These are phyloP conservation scores for Pezizomycotina sp. DNA, from an alignment of 2,329 filamentous ascomycete genomes.

Conservation along the genomic window DNA sequence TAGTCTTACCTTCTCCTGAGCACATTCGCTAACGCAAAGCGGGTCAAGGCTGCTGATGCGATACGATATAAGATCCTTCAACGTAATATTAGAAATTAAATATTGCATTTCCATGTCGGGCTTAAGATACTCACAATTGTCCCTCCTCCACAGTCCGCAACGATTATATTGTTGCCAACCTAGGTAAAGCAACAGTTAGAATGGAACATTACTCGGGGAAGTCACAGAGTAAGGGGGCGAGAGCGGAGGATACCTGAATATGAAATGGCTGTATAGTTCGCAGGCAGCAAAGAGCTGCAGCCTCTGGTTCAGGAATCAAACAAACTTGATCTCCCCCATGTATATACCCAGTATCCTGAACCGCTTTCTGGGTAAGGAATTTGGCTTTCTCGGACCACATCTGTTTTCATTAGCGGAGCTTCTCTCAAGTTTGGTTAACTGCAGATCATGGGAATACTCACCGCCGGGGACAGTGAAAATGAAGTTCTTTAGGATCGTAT, in stretches of 20 bases:
- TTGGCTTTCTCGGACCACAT: slow-evolving; percentile 79
- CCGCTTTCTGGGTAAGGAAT: slow-evolving; percentile 61
- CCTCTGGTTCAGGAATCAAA: slow-evolving; percentile 24
- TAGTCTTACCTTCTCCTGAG: too few relatives aligned
- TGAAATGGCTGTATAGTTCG: slow-evolving; percentile 22
- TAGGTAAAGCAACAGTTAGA: too few relatives aligned
- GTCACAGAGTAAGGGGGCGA: too few relatives aligned
- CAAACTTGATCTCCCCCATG: slow-evolving; percentile 25
- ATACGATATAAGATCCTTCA: slow-evolving; percentile 49
- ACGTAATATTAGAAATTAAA: too few relatives aligned
- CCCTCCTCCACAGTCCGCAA: slow-evolving; percentile 43
- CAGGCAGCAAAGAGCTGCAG: slow-evolving; percentile 23
- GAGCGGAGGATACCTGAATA: too few relatives aligned
- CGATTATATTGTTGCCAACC: slow-evolving; percentile 45
- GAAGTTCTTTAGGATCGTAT: slow-evolving; percentile 57
- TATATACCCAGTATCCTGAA: slow-evolving; percentile 64
- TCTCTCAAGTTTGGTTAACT: too few relatives aligned
- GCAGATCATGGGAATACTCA: too few relatives aligned
- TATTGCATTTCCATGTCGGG: too few relatives aligned
- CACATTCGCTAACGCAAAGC: slow-evolving; percentile 58
- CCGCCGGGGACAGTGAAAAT: slow-evolving; percentile 66
- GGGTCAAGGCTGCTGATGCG: slow-evolving; percentile 59
- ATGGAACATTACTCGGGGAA: too few relatives aligned
- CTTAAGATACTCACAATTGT: slow-evolving; percentile 39
- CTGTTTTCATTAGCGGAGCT: too few relatives aligned